Evolutionary conservation across 495 filamentous ascomycete genomes (phyloP).

Genomic region (Penicillium bovifimosum): DNA sequence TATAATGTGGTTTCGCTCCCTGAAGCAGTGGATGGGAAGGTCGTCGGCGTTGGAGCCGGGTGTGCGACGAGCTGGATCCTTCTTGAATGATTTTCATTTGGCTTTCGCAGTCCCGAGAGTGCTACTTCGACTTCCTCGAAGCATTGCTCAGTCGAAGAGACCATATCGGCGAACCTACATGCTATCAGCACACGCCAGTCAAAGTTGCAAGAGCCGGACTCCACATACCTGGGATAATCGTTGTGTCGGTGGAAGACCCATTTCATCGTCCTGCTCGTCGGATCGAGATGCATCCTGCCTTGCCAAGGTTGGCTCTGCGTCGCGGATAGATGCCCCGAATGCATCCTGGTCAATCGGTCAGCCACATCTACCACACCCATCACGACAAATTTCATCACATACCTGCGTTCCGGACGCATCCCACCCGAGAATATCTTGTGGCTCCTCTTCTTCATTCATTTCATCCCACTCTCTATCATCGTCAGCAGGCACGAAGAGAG

Average conservation of each 20-base stretch:
- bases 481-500: conserved; percentile 71
- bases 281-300: conserved; percentile 8
- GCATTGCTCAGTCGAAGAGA: conserved; percentile 36
- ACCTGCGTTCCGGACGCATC: conserved; percentile 58
- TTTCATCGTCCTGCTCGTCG: conserved; percentile 24
- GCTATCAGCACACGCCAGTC: conserved; percentile 10
- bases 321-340: conserved; percentile 31
- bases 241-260: conserved; percentile 46
- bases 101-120: not conserved
- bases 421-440: conserved; percentile 76
- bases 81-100: conserved; percentile 26
- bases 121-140: not conserved
- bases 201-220: not conserved
- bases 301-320: conserved; percentile 19
- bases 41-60: conserved; percentile 65
- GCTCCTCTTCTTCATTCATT: conserved; percentile 62
- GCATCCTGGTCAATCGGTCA: conserved; percentile 20
- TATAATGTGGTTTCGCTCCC: conserved; percentile 57
- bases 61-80: conserved; percentile 86
- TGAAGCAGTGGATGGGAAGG: conserved; percentile 20
- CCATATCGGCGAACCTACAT: conserved; percentile 38
- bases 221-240: conserved; percentile 44
- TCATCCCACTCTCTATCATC: conserved; percentile 80
- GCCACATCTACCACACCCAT: not conserved
- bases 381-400: conserved; percentile 2